A percentile compares a stretch with the other conserved stretches of the same genome.
Conservation (phyloP, 768 basidiomycete species). For the Pisolithus marmoratus region DNA sequence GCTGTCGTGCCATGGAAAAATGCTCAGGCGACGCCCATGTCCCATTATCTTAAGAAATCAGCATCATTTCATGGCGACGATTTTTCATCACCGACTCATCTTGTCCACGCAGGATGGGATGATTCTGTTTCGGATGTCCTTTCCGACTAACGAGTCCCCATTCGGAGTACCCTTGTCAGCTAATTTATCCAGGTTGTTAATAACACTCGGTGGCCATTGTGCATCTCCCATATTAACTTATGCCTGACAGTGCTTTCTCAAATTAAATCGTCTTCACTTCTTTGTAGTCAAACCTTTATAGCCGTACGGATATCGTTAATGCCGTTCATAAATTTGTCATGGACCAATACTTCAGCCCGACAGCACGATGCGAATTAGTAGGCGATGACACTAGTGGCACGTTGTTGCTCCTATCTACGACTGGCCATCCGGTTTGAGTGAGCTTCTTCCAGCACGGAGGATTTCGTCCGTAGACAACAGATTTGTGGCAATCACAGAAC, state of each 20-base stretch:
- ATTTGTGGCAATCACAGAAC: slow-evolving; percentile 93
- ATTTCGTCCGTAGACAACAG: slow-evolving; percentile 96
- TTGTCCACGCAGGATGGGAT: slow-evolving; percentile 57
- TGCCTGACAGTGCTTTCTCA: slow-evolving; percentile 12
- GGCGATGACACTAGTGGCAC: slow-evolving; percentile 18
- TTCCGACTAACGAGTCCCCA: slow-evolving; percentile 24
- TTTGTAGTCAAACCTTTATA: slow-evolving; percentile 11
- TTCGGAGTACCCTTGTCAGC: slow-evolving; percentile 4
- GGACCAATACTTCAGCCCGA: slow-evolving; percentile 6
- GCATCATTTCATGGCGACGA: slow-evolving; percentile 34
- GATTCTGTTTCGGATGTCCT: slow-evolving; percentile 42
- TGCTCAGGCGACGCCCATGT: slow-evolving; percentile 28
- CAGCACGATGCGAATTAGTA: slow-evolving; percentile 10
- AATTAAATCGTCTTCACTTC: slow-evolving; percentile 2
- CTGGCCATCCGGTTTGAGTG: slow-evolving; percentile 75
- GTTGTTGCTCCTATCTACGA: slow-evolving; percentile 29
- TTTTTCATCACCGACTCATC: slow-evolving; percentile 41
- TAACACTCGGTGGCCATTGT: slow-evolving; percentile 15
- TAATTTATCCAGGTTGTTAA: slow-evolving; percentile 23
- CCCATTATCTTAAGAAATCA: slow-evolving; percentile 34
- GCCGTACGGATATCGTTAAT: slow-evolving; percentile 25
- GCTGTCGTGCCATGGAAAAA: slow-evolving; percentile 31
- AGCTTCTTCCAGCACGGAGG: slow-evolving; percentile 81
- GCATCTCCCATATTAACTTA: slow-evolving; percentile 21
- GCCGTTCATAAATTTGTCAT: slow-evolving; percentile 20